Percentiles rank a stretch among this genome's conserved stretches.
Conservation (phyloP, 1,284 basidiomycete species). For the Microbotryum intermedium region DNA sequence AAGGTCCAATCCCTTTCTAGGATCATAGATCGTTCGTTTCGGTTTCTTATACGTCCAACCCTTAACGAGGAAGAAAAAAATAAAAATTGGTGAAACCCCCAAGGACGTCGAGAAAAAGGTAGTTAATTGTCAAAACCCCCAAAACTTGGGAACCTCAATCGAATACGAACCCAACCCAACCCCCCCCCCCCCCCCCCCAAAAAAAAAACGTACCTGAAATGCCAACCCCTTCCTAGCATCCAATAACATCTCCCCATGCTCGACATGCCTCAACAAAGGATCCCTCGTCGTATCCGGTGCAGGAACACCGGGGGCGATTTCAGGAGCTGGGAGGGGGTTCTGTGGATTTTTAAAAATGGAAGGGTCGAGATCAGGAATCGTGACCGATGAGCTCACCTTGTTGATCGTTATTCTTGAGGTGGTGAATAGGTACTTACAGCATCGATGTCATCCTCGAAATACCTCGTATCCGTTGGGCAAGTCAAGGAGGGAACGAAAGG, state of each 20-base stretch:
- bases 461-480: conserved; percentile 71
- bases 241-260: conserved; percentile 74
- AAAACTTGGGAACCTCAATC: too few relatives aligned
- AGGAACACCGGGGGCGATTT: conserved; percentile 53
- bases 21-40: conserved; percentile 18
- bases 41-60: conserved; percentile 28
- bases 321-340: conserved; percentile 79
- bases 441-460: conserved; percentile 88
- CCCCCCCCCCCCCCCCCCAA: too few relatives aligned
- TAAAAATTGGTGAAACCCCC: not conserved
- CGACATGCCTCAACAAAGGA: conserved; percentile 71
- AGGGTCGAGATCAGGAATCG: not conserved
- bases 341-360: conserved; percentile 6
- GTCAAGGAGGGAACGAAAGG: conserved; percentile 79
- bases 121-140: too few relatives aligned
- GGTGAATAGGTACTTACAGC: conserved; percentile 50
- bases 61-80: conserved; percentile 8
- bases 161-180: too few relatives aligned
- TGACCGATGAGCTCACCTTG: not conserved
- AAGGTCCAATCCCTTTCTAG: conserved; percentile 2
- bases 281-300: conserved; percentile 69
- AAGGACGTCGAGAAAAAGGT: not conserved
- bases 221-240: conserved; percentile 63
- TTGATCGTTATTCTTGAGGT: not conserved
- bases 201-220: conserved; percentile 29